Evolutionary conservation across 2,329 filamentous ascomycete genomes (phyloP), one percentile per base, ranked within the genome.

Genomic region (Epichloe baconii): DNA sequence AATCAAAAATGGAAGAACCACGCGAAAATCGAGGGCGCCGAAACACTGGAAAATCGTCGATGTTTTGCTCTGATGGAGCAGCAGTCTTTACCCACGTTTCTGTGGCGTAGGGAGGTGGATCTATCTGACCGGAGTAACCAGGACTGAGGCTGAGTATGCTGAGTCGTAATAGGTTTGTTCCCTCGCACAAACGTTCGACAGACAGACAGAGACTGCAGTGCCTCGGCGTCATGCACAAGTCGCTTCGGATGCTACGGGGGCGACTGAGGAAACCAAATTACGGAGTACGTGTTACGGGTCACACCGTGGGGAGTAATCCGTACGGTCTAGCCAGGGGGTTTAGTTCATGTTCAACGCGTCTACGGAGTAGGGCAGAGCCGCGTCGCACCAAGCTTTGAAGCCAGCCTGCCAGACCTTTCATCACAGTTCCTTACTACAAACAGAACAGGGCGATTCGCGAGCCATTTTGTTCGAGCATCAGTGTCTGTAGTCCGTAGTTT

Each of bases 121-220:
- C 48, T 49, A 49, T 44, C 48, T 49, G 41, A 26, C 23, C 48
- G 23, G 41, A 44, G 48, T 41, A 49, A 49, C 41, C 41, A 49
- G 48, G 40, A 31, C 19, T 49, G 48, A 44, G 47, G 47, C 47
- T 49, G 40, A 44, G 48, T 44, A 31, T 19, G 19, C 19, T n/a
- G 43, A 21, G 19, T 21, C 19, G 19, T 21, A 21, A 21, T 21
- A 3, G 19, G 45, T 8, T 45, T n/a, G 8, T 31, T 31, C 8
- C 31, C 40, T 36, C 44, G 35, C n/a, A 26, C 17, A 41, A 19
- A 36, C n/a, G 44, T 35, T 4, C 15, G 37, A 17, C 10, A 31
- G 23, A 23, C 23, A 7, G 31, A 15, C 44, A 47, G 44, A 47
- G 5, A 31, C 26, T 36, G 31, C 23, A 26, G 23, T 26, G 8